Evolutionary conservation across 129 eudicot species (phyloP), one percentile per base, ranked within the genome.

Genomic region (Arctium lappa): DNA sequence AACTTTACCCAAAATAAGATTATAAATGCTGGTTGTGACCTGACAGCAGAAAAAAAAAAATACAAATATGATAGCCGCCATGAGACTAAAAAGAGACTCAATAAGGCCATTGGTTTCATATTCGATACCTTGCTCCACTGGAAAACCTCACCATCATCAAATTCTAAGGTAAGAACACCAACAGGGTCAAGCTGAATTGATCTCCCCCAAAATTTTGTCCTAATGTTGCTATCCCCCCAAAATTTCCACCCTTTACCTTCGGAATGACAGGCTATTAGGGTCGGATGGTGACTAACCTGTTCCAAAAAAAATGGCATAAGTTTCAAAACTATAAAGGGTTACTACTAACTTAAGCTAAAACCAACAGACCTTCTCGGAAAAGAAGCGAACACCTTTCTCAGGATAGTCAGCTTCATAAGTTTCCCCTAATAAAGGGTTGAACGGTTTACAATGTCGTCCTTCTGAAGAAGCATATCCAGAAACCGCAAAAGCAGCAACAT

Each of bases 201-300:
- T 71, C 90, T 79, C 32, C 98, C 98, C 97, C 94, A 89, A 79
- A 92, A 94, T 81, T 89, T 94, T 40, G 92, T 85, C 82, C 91
- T 87, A 50, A 94, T 87, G 89, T 94, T 94, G 81, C 92, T 92
- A 66, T 94, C 98, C 75, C 88, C 93, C 92, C 90, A 91, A 77
- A 94, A 94, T 80, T 89, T 94, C 97, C 98, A 94, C 38, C 98
- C 97, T 66, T 72, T 94, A 39, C 98, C 98, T 88, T 92, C 93
- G 74, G 91, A 91, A 84, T 94, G 97, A 80, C 98, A 94, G 65
- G 98, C 98, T 80, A 94, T 88, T 76, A 92, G 83, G 12, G 94
- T 94, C 13, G 98, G 98, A 82, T 94, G 98, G 82, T 94, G 98
- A 85, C 98, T 92, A 63, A 94, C 98, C 98, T 94, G 87, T 79